A percentile compares a stretch with the other conserved stretches of the same genome.
Evolutionary conservation across 805 yeast genomes (phyloP).

Genomic region (Kurtzmaniella cleridarum): DNA sequence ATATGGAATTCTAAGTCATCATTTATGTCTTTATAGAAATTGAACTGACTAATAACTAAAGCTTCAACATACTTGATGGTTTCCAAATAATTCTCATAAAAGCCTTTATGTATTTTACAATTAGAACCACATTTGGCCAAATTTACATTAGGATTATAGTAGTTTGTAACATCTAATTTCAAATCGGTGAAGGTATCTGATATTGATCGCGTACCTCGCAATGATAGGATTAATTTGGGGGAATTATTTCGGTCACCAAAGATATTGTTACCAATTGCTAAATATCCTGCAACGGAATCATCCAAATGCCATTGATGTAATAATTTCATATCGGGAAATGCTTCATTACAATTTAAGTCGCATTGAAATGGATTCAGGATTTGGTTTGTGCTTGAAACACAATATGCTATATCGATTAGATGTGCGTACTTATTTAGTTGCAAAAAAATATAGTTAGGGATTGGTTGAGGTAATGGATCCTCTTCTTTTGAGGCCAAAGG

Average conservation of each 20-base stretch:
- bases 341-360: slow-evolving; percentile 26
- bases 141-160: slow-evolving; percentile 15
- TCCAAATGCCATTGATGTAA: slow-evolving; percentile 38
- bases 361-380: slow-evolving; percentile 37
- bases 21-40: background rate
- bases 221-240: slow-evolving; percentile 24
- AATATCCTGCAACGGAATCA: slow-evolving; percentile 34
- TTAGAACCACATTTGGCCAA: slow-evolving; percentile 22
- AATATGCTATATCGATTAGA: slow-evolving; percentile 39
- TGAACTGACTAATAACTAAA: background rate
- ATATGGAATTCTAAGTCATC: slow-evolving; percentile 13
- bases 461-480: slow-evolving; percentile 4
- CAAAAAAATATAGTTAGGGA: slow-evolving; percentile 19
- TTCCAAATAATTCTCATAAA: slow-evolving; percentile 22
- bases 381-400: slow-evolving; percentile 25
- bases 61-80: slow-evolving; percentile 24
- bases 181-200: slow-evolving; percentile 36
- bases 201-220: slow-evolving; percentile 40
- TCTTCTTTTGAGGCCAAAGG: too few relatives aligned
- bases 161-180: slow-evolving; percentile 29
- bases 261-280: slow-evolving; percentile 25
- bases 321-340: slow-evolving; percentile 32
- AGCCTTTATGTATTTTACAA: slow-evolving; percentile 39
- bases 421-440: slow-evolving; percentile 35
- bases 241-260: slow-evolving; percentile 15